phyloP scores from a whole-genome alignment of 768 basidiomycete genomes.

The Xanthoconium stramineum region DNA sequence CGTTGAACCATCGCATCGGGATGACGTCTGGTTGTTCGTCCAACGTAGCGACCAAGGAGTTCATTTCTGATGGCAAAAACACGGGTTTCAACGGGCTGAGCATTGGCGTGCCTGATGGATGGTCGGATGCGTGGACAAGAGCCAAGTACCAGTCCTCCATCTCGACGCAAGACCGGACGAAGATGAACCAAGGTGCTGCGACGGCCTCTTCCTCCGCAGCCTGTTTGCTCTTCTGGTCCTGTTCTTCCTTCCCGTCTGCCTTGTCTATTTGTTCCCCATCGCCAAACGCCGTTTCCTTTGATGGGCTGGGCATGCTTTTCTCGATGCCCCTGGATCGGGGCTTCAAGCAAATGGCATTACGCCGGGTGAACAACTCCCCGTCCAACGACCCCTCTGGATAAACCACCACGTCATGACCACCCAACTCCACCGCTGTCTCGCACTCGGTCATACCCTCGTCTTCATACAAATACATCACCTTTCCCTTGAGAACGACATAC shows the following conservation, averaged over 20 bases:
- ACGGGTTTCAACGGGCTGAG: constrained; percentile 59
- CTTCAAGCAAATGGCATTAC: constrained; percentile 81
- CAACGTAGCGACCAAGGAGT: constrained; percentile 73
- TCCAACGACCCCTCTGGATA: constrained; percentile 74
- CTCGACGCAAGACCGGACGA: constrained; percentile 80
- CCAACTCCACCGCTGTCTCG: constrained; percentile 84
- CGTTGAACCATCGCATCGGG: constrained; percentile 97
- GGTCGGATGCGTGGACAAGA: constrained; percentile 68
- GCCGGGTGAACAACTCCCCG: constrained; percentile 87
- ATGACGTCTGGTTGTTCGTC: constrained; percentile 95
- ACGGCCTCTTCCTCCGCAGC: constrained; percentile 48
- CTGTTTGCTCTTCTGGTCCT: constrained; percentile 35
- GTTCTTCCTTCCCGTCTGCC: constrained; percentile 29
- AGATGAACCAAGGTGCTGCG: constrained; percentile 87
- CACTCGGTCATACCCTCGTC: constrained; percentile 90
- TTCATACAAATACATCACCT: constrained; percentile 89
- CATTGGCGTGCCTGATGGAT: constrained; percentile 59
- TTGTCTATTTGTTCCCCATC: too few species aligned
- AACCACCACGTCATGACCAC: constrained; percentile 71
- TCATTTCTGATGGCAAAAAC: constrained; percentile 79
- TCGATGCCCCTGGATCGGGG: constrained; percentile 39
- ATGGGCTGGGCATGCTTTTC: not conserved
- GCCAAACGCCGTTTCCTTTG: too few species aligned
- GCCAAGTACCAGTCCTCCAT: constrained; percentile 98
- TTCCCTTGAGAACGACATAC: constrained; percentile 90